Evolutionary conservation across 2,329 filamentous ascomycete species (phyloP).

Genomic region (Hypoxylon sp.): DNA sequence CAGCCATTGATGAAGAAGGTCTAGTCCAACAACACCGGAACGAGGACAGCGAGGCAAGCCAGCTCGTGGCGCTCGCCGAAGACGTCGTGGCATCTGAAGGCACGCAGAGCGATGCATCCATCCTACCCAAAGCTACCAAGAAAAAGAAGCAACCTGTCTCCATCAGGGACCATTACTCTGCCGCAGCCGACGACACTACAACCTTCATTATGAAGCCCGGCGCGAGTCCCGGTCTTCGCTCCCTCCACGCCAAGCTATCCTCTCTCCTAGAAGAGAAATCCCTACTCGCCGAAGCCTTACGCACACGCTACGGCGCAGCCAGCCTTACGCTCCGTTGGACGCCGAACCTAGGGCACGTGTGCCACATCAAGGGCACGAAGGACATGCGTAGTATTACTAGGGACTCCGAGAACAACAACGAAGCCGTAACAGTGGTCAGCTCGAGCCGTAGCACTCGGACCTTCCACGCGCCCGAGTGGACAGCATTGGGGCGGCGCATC

Average conservation of each 20-base stretch:
- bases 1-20: slow-evolving; percentile 93
- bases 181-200: slow-evolving; percentile 68
- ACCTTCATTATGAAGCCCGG: slow-evolving; percentile 76
- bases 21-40: slow-evolving; percentile 84
- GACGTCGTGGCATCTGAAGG: slow-evolving; percentile 78
- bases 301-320: slow-evolving; percentile 71
- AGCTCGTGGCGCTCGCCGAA: slow-evolving; percentile 81
- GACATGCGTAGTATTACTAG: slow-evolving; percentile 64
- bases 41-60: slow-evolving; percentile 78
- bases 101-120: slow-evolving; percentile 66
- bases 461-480: slow-evolving; percentile 89
- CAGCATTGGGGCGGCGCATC: slow-evolving; percentile 80
- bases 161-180: slow-evolving; percentile 69
- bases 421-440: slow-evolving; percentile 65
- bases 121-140: slow-evolving; percentile 67
- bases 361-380: slow-evolving; percentile 84
- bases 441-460: slow-evolving; percentile 88
- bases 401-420: slow-evolving; percentile 11
- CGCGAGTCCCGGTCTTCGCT: slow-evolving; percentile 76
- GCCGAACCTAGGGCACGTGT: slow-evolving; percentile 88
- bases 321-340: slow-evolving; percentile 88
- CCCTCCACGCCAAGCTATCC: slow-evolving; percentile 78
- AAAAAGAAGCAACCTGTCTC: slow-evolving; percentile 63
- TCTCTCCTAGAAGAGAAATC: slow-evolving; percentile 72
- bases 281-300: slow-evolving; percentile 72